Evolutionary conservation across 2,329 filamentous ascomycete species (phyloP).

Genomic region (Escovopsis sp.): DNA sequence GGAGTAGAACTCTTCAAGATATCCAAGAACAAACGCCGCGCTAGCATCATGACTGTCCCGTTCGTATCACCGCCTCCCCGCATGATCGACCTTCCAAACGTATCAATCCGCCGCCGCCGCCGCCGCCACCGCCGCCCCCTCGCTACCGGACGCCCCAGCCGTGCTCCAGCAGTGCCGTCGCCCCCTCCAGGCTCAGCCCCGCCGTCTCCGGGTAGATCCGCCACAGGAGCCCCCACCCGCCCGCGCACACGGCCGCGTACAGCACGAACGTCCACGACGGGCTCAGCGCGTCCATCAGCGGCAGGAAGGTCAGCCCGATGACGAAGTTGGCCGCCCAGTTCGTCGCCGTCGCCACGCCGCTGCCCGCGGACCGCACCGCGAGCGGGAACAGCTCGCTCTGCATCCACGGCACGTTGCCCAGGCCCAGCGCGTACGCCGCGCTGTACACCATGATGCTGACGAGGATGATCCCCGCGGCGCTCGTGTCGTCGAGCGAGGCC

Average conservation of each 20-base stretch:
- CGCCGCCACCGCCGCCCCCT: no score
- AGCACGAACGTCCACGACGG: conserved; percentile 64
- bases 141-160: conserved; percentile 53
- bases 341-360: conserved; percentile 59
- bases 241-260: conserved; percentile 58
- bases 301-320: conserved; percentile 73
- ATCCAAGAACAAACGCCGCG: no score
- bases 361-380: conserved; percentile 55
- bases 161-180: conserved; percentile 51
- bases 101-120: no score
- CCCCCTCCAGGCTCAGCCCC: conserved; percentile 68
- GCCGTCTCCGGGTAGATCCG: conserved; percentile 74
- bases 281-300: conserved; percentile 64
- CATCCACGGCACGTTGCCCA: conserved; percentile 93
- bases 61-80: no score
- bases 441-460: conserved; percentile 70
- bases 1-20: no score
- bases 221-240: conserved; percentile 55
- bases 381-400: conserved; percentile 84
- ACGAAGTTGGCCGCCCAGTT: conserved; percentile 83
- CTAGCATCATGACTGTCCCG: no score
- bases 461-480: conserved; percentile 46
- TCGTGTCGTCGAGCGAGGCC: conserved; percentile 10
- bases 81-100: no score
- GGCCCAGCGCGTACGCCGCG: conserved; percentile 67